Conservation (phyloP, 2,329 filamentous ascomycete genomes). For the Neodidymelliopsis sp. region DNA sequence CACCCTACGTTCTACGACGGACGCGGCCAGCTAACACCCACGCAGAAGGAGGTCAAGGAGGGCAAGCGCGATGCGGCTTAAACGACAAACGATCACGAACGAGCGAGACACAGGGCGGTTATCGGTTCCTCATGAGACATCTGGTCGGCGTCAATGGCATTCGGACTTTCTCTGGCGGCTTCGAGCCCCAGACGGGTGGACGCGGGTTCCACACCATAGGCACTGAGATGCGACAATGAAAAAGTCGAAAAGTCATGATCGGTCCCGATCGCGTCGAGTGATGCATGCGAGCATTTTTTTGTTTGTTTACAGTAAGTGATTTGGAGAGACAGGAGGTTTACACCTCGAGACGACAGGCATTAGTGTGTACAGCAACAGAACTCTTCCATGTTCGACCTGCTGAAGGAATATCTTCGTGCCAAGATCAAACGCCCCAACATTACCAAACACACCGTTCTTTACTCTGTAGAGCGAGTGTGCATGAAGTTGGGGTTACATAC, state of each 20-base stretch:
- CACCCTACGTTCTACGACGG: not conserved
- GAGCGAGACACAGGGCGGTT: slow-evolving; percentile 45
- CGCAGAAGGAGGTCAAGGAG: slow-evolving; percentile 96
- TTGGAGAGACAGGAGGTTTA: slow-evolving; percentile 21
- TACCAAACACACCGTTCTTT: slow-evolving; percentile 70
- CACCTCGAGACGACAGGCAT: slow-evolving; percentile 59
- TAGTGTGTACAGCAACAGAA: slow-evolving; percentile 75
- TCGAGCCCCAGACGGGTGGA: slow-evolving; percentile 45
- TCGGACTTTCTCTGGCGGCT: slow-evolving; percentile 49
- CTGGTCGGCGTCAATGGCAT: slow-evolving; percentile 53
- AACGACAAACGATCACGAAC: slow-evolving; percentile 49
- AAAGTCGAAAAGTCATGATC: slow-evolving; percentile 45
- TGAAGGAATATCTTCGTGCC: slow-evolving; percentile 74
- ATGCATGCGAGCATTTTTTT: slow-evolving; percentile 26
- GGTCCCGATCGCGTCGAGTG: slow-evolving; percentile 33
- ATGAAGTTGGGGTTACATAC: slow-evolving; percentile 69
- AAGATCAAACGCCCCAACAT: slow-evolving; percentile 64
- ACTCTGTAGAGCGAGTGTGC: slow-evolving; percentile 64
- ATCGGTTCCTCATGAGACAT: slow-evolving; percentile 51
- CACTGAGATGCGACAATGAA: slow-evolving; percentile 49
- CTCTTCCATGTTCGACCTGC: slow-evolving; percentile 66
- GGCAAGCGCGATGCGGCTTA: slow-evolving; percentile 91
- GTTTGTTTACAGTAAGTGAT: slow-evolving; percentile 20
- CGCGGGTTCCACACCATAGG: slow-evolving; percentile 43
- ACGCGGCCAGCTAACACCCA: slow-evolving; percentile 33